Conservation (phyloP, 73 alveolate genomes). For the Stentor coeruleus region DNA sequence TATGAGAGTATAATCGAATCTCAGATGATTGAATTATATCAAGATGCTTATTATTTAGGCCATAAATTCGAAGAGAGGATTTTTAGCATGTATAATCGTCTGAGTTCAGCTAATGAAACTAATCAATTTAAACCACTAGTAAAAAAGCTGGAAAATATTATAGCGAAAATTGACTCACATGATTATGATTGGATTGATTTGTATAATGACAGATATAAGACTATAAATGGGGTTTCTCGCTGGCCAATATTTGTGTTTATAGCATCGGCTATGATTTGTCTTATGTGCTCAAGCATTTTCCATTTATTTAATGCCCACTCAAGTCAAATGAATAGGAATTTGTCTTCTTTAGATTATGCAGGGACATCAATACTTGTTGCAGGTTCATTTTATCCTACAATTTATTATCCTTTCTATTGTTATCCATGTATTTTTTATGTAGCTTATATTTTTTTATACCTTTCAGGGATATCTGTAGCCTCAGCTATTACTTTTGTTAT, state of each 20-base stretch:
- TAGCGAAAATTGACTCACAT: conserved; percentile 38
- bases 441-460: conserved; percentile 38
- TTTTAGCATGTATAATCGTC: background rate
- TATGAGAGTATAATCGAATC: background rate
- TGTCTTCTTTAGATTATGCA: conserved; percentile 90
- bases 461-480: conserved; percentile 40
- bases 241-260: conserved; percentile 83
- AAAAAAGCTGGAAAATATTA: background rate
- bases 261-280: conserved; percentile 78
- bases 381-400: conserved; percentile 90
- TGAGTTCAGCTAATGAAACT: background rate
- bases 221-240: conserved; percentile 34
- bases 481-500: conserved; percentile 59
- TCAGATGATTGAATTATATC: background rate
- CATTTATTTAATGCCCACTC: conserved; percentile 67
- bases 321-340: conserved; percentile 42
- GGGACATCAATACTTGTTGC: conserved; percentile 86
- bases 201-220: too few relatives aligned
- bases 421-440: conserved; percentile 82
- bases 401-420: conserved; percentile 83
- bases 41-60: background rate
- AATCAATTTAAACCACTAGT: background rate
- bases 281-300: conserved; percentile 69
- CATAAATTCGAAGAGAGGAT: background rate
- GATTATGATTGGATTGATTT: conserved; percentile 50